phyloP scores from a whole-genome alignment of 1,284 basidiomycete genomes.

The Cryptococcus floricola region DNA sequence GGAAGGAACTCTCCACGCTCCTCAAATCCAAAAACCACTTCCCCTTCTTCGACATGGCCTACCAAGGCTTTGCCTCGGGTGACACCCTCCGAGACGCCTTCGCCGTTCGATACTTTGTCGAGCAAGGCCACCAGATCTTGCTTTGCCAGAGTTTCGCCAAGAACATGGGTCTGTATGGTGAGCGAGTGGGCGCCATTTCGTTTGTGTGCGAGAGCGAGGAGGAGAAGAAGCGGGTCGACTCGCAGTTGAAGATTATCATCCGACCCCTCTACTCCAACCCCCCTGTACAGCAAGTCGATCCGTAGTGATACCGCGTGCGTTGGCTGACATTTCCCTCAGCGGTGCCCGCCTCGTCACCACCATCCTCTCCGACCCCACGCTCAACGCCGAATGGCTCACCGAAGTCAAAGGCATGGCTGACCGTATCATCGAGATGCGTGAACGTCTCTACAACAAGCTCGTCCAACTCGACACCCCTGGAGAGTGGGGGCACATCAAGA shows the following conservation, averaged over 20 bases:
- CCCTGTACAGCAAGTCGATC: conserved; percentile 54
- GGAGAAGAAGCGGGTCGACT: conserved; percentile 83
- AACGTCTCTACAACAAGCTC: conserved; percentile 73
- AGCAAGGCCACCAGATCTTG: conserved; percentile 78
- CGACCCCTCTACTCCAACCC: conserved; percentile 99
- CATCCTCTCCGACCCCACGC: conserved; percentile 68
- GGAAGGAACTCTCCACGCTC: conserved; percentile 84
- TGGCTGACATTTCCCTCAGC: conserved; percentile 5
- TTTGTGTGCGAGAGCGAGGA: conserved; percentile 67
- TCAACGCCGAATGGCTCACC: conserved; percentile 82
- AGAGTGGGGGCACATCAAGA: conserved; percentile 93
- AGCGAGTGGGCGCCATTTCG: conserved; percentile 91
- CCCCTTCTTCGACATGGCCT: conserved; percentile 68
- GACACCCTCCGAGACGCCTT: conserved; percentile 84
- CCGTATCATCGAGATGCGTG: conserved; percentile 93
- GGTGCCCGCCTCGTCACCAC: conserved; percentile 85
- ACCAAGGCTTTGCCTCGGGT: conserved; percentile 92
- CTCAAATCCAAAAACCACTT: conserved; percentile 61
- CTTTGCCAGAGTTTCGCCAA: conserved; percentile 95
- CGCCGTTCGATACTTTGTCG: conserved; percentile 92
- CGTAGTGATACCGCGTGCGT: conserved; percentile 52
- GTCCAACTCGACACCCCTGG: conserved; percentile 86
- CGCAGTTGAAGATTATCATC: conserved; percentile 92
- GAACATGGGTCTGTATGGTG: conserved; percentile 98
- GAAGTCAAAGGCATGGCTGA: conserved; percentile 95